Evolutionary conservation across 768 basidiomycete species (phyloP).

Genomic region (Rhodotorula graminis): DNA sequence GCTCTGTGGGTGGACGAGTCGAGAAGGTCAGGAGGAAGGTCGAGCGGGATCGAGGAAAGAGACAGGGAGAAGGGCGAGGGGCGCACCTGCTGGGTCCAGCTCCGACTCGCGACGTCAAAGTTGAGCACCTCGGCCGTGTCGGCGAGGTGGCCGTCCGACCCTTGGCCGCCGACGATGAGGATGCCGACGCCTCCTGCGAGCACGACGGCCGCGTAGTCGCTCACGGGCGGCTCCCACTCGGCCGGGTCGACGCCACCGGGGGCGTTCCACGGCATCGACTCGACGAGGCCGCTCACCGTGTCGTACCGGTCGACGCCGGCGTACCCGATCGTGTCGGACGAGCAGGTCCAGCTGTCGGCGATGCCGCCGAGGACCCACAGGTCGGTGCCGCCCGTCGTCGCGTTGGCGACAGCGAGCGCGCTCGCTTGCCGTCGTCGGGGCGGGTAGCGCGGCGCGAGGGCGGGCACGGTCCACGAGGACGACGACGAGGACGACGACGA

Average conservation of each 20-base stretch:
- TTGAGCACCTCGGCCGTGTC: constrained; percentile 15
- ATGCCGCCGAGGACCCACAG: constrained; percentile 41
- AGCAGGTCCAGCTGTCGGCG: constrained; percentile 39
- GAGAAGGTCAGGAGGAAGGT: background rate
- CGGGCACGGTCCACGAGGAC: background rate
- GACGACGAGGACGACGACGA: constrained; percentile 5
- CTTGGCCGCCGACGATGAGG: constrained; percentile 39
- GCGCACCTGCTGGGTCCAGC: constrained; percentile 20
- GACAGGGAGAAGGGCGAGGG: too few relatives aligned
- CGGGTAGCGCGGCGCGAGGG: constrained; percentile 10
- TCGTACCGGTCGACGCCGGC: constrained; percentile 37
- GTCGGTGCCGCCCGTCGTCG: constrained; percentile 23
- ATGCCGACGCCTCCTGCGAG: constrained; percentile 9
- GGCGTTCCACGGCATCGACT: constrained; percentile 21
- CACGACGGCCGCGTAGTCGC: constrained; percentile 35
- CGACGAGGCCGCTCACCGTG: constrained; percentile 13
- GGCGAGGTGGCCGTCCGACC: constrained; percentile 26
- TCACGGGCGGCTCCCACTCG: constrained; percentile 29
- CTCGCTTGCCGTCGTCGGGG: constrained; percentile 38
- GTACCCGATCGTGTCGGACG: constrained; percentile 38
- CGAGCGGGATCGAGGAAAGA: too few relatives aligned
- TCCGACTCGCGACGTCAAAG: constrained; percentile 21
- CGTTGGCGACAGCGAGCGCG: constrained; percentile 20
- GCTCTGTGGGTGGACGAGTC: background rate
- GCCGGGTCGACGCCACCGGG: background rate